These are phyloP conservation scores for Arabidopsis arenosa DNA, from an alignment of 345 rosid species.

Conservation along the genomic window DNA sequence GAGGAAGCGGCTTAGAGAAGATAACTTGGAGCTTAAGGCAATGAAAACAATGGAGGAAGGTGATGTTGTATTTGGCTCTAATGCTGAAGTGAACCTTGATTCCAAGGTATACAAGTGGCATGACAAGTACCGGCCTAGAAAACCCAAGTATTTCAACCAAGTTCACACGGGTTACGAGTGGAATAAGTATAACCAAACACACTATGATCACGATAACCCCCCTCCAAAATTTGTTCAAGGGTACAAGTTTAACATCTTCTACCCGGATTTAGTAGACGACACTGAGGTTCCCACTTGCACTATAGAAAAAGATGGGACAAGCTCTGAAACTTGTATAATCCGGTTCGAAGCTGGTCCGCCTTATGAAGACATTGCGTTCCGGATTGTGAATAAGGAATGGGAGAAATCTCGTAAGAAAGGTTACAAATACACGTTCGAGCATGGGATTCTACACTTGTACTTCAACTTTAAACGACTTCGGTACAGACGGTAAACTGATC, in stretches of 20 bases:
- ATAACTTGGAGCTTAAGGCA: slow-evolving; percentile 85
- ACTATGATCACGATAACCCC: slow-evolving; percentile 92
- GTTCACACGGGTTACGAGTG: slow-evolving; percentile 98
- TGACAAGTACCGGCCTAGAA: slow-evolving; percentile 89
- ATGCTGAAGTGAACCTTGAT: slow-evolving; percentile 85
- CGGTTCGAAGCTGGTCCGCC: slow-evolving; percentile 92
- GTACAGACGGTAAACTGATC: slow-evolving; percentile 64
- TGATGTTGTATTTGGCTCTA: slow-evolving; percentile 86
- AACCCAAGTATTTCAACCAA: slow-evolving; percentile 87
- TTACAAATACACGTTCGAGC: slow-evolving; percentile 83
- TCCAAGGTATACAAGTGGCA: slow-evolving; percentile 99
- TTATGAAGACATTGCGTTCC: slow-evolving; percentile 86
- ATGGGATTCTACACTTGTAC: slow-evolving; percentile 81
- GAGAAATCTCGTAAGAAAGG: slow-evolving; percentile 96
- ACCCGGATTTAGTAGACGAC: slow-evolving; percentile 88
- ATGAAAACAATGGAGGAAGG: slow-evolving; percentile 97
- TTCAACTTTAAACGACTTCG: slow-evolving; percentile 93
- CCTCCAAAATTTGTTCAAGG: slow-evolving; percentile 96
- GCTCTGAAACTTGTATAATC: slow-evolving; percentile 78
- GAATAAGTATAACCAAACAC: slow-evolving; percentile 94
- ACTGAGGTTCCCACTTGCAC: slow-evolving; percentile 70
- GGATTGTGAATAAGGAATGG: slow-evolving; percentile 93
- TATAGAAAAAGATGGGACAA: slow-evolving; percentile 80
- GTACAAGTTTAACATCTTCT: slow-evolving; percentile 91
- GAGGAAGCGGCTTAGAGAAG: slow-evolving; percentile 73